Percentiles rank a stretch among this genome's conserved stretches.
Evolutionary conservation across 1,284 basidiomycete species (phyloP).

Genomic region (Tilletia horrida): DNA sequence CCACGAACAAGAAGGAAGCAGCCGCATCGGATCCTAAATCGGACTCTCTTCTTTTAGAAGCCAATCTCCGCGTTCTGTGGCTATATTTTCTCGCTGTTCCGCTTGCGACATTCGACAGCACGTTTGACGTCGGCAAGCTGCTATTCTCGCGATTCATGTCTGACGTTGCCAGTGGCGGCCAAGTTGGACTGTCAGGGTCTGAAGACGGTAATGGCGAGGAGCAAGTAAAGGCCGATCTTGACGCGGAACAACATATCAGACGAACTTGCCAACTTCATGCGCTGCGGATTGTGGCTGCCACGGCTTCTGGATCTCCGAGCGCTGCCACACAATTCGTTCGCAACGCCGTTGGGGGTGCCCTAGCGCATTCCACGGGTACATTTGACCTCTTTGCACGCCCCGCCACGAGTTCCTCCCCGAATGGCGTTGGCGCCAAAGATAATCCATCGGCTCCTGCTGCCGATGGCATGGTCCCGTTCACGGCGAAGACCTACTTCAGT

Average conservation of each 20-base stretch:
- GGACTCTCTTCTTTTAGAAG: slow-evolving; percentile 70
- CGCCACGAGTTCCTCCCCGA: slow-evolving; percentile 69
- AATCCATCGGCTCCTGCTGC: no score
- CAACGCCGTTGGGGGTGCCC: slow-evolving; percentile 17
- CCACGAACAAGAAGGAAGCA: not conserved
- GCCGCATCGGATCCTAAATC: slow-evolving; percentile 20
- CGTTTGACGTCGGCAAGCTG: slow-evolving; percentile 81
- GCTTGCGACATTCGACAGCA: slow-evolving; percentile 69
- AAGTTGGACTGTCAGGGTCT: slow-evolving; percentile 31
- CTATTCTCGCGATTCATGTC: slow-evolving; percentile 61
- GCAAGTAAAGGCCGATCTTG: slow-evolving; percentile 60
- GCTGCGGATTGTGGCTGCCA: slow-evolving; percentile 58
- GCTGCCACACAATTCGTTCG: slow-evolving; percentile 64
- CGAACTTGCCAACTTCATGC: slow-evolving; percentile 71
- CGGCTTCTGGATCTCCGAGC: slow-evolving; percentile 59
- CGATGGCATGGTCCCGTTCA: not conserved
- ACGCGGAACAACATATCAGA: slow-evolving; percentile 51
- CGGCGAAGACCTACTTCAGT: slow-evolving; percentile 30
- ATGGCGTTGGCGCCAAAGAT: slow-evolving; percentile 58
- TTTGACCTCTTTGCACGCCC: slow-evolving; percentile 61
- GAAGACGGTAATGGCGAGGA: slow-evolving; percentile 47
- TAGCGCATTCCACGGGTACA: slow-evolving; percentile 43
- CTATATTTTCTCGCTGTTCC: slow-evolving; percentile 78
- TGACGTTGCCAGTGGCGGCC: slow-evolving; percentile 29
- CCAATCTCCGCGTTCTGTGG: slow-evolving; percentile 73